Evolutionary conservation across 305 asterid species (phyloP).

Genomic region (Solanum chacoense): DNA sequence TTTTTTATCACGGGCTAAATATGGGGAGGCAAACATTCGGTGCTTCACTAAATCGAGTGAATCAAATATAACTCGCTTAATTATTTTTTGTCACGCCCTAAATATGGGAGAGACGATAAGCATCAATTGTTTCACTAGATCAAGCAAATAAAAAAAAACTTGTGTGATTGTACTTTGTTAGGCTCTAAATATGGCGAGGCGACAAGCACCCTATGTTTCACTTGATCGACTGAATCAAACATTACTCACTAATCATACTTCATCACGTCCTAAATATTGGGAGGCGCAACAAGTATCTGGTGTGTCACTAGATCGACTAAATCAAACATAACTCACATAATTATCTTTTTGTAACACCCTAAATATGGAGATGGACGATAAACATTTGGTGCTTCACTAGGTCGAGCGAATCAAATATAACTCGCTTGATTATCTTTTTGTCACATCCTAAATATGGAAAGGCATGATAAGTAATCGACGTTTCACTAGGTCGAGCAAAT

Average conservation of each 20-base stretch:
- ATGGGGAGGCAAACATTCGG: neutral
- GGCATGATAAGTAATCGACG: neutral
- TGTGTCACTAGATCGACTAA: neutral
- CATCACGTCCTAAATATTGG: neutral
- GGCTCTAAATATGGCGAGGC: neutral
- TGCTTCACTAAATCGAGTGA: neutral
- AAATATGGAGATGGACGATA: neutral
- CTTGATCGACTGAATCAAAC: neutral
- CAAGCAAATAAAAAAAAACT: neutral
- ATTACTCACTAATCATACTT: neutral
- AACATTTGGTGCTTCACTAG: neutral
- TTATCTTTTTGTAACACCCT: neutral
- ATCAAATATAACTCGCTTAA: neutral
- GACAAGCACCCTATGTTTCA: neutral
- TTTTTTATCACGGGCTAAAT: neutral
- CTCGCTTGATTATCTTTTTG: neutral
- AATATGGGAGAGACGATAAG: neutral
- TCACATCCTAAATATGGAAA: neutral
- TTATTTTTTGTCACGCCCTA: neutral
- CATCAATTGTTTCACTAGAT: neutral
- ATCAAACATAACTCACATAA: neutral
- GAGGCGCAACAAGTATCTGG: neutral
- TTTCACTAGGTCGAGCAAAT: neutral
- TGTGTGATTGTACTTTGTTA: neutral
- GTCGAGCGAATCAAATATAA: neutral